Evolutionary conservation across 1,284 basidiomycete genomes (phyloP).

Genomic region (Sanghuangporus weigelae): DNA sequence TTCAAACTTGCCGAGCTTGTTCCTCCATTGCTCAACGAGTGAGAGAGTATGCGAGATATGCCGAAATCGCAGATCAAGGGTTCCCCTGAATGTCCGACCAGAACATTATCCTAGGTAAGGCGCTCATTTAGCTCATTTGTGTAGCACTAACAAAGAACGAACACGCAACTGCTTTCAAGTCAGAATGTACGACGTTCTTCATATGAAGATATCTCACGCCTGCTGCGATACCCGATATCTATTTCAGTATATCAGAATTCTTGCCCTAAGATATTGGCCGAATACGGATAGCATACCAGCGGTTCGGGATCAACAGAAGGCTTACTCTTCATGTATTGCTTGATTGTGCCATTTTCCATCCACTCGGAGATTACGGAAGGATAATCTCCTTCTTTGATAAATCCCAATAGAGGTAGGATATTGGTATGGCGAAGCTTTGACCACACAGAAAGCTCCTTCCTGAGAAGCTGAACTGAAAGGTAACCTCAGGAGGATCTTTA

Average conservation of each 20-base stretch:
- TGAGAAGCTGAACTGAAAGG: constrained; percentile 1
- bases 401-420: constrained; percentile 9
- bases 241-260: background rate
- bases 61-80: constrained; percentile 15
- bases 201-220: constrained; percentile 9
- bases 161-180: constrained; percentile 12
- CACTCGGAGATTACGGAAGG: constrained; percentile 15
- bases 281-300: background rate
- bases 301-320: background rate
- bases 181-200: constrained; percentile 6
- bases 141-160: too few species aligned
- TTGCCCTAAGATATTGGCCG: background rate
- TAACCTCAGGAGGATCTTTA: background rate
- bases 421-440: constrained; percentile 10
- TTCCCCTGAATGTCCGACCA: background rate
- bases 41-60: constrained; percentile 1
- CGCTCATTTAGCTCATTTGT: background rate
- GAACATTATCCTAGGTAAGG: constrained; percentile 6
- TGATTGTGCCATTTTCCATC: constrained; percentile 14
- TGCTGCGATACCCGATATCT: constrained; percentile 10
- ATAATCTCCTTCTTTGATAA: background rate
- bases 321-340: background rate
- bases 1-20: background rate
- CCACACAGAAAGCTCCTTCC: constrained; percentile 11
- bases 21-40: background rate